phyloP scores from a whole-genome alignment of 306 rosid species.

The Rosa lucieae region DNA sequence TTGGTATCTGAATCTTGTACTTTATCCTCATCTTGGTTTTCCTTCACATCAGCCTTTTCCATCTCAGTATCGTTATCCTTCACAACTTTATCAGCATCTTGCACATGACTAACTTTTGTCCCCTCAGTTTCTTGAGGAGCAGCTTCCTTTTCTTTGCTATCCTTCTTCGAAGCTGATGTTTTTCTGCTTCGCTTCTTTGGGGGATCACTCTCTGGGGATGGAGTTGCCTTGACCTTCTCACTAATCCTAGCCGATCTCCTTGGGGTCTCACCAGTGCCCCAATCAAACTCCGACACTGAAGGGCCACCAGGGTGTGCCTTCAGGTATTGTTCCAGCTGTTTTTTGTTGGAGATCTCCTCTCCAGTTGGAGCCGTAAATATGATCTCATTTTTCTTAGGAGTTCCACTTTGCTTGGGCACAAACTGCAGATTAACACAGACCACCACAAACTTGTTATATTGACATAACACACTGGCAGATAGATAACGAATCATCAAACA shows the following conservation, averaged over 20 bases:
- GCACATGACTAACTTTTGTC: slow-evolving; percentile 41
- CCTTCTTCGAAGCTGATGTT: no score
- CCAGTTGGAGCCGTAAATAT: slow-evolving; percentile 88
- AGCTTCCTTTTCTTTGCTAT: no score
- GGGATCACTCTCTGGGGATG: no score
- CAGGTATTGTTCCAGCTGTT: slow-evolving; percentile 85
- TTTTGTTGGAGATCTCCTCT: slow-evolving; percentile 73
- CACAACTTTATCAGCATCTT: slow-evolving; percentile 52
- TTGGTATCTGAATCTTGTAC: slow-evolving; percentile 37
- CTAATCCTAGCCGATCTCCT: slow-evolving; percentile 92
- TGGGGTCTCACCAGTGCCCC: slow-evolving; percentile 98
- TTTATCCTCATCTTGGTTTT: slow-evolving; percentile 45
- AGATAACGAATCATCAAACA: not conserved
- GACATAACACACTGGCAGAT: slow-evolving; percentile 18
- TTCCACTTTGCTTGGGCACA: slow-evolving; percentile 76
- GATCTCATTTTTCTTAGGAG: slow-evolving; percentile 85
- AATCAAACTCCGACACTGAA: slow-evolving; percentile 73
- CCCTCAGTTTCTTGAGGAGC: no score
- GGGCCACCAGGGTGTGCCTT: slow-evolving; percentile 91
- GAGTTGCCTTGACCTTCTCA: slow-evolving; percentile 66
- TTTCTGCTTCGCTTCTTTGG: no score
- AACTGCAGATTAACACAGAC: slow-evolving; percentile 53
- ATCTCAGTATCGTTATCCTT: slow-evolving; percentile 45
- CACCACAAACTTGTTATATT: slow-evolving; percentile 22
- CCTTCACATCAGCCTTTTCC: slow-evolving; percentile 50